Conservation (phyloP, 2,329 filamentous ascomycete genomes). For the Nemania bipapillata region DNA sequence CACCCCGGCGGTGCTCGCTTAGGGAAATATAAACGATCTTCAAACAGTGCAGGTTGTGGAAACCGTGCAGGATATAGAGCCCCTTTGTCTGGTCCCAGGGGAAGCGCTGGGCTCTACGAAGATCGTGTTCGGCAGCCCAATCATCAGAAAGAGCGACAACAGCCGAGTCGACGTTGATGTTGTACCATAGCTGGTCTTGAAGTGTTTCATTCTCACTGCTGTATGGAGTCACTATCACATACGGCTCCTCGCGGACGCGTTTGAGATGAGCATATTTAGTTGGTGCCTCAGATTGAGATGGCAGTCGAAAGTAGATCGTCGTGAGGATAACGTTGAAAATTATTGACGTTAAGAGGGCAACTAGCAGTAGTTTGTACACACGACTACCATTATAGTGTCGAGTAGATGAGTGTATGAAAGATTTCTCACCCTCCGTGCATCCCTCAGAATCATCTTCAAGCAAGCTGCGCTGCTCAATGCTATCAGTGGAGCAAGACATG, state of each 20-base stretch:
- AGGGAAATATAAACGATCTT: constrained; percentile 40
- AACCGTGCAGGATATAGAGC: constrained; percentile 48
- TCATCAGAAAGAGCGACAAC: constrained; percentile 43
- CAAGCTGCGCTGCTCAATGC: constrained; percentile 6
- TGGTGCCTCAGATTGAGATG: constrained; percentile 11
- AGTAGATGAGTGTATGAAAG: background rate
- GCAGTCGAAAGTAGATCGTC: background rate
- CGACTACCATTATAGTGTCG: background rate
- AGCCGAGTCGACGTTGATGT: constrained; percentile 38
- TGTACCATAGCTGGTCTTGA: constrained; percentile 36
- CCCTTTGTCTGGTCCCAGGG: constrained; percentile 50
- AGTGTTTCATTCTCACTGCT: constrained; percentile 28
- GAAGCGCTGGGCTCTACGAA: constrained; percentile 45
- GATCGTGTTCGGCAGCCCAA: constrained; percentile 36
- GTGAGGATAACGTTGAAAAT: background rate
- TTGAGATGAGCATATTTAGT: constrained; percentile 24
- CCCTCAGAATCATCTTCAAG: constrained; percentile 1
- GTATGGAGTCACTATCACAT: constrained; percentile 32
- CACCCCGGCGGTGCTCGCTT: constrained; percentile 34
- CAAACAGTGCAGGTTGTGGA: constrained; percentile 50
- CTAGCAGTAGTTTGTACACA: background rate
- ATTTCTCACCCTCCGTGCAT: background rate
- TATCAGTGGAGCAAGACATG: constrained; percentile 9
- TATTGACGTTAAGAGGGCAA: no score
- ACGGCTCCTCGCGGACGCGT: constrained; percentile 30